Conservation (phyloP, 768 basidiomycete species). For the Punctularia strigosozonata region DNA sequence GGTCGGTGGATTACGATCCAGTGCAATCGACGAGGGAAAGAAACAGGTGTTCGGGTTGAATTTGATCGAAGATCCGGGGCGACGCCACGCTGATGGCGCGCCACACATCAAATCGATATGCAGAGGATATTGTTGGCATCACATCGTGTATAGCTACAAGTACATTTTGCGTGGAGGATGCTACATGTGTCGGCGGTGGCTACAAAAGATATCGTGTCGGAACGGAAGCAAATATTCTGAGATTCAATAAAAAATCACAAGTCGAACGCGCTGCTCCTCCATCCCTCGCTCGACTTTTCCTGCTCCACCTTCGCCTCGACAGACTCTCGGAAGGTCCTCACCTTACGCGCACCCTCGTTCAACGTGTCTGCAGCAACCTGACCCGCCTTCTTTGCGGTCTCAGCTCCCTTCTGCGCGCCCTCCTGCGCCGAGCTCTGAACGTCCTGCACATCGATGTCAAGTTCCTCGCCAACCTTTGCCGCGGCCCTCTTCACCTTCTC, state of each 20-base stretch:
- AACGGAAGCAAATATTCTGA: no score
- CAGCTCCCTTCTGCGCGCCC: conserved; percentile 6
- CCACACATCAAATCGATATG: no score
- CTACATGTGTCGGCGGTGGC: no score
- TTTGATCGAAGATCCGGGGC: no score
- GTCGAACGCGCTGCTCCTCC: conserved; percentile 27
- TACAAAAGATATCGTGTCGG: no score
- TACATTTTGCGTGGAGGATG: no score
- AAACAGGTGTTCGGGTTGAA: no score
- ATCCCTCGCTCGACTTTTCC: conserved; percentile 21
- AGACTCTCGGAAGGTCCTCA: conserved; percentile 12
- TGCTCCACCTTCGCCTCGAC: conserved; percentile 18
- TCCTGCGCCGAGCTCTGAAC: conserved; percentile 5
- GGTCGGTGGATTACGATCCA: no score
- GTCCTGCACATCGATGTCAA: conserved; percentile 15
- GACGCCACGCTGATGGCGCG: no score
- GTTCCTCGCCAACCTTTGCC: conserved; percentile 18
- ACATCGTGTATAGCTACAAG: no score
- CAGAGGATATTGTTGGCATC: no score
- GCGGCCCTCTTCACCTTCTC: conserved; percentile 20
- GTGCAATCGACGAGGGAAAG: no score
- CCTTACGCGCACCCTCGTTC: conserved; percentile 12
- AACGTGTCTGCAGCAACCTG: conserved; percentile 6
- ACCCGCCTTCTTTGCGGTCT: conserved; percentile 15
- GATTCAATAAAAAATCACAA: conserved; percentile 8